Evolutionary conservation across 2,329 filamentous ascomycete species (phyloP).

Genomic region (Scolecobasidium constrictum): DNA sequence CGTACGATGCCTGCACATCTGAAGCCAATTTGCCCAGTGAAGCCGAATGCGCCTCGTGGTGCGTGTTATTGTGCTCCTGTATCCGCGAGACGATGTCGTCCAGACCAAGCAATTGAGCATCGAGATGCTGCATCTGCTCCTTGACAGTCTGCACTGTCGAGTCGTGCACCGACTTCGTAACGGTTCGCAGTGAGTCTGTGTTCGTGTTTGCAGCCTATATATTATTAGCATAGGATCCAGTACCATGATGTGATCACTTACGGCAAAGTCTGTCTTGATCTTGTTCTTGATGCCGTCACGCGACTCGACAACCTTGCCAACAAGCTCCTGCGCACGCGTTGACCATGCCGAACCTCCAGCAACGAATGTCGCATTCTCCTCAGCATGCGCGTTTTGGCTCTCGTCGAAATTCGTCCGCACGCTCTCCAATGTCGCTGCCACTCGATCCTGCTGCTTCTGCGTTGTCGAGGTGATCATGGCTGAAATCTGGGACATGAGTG

Average conservation of each 20-base stretch:
- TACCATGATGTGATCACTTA: constrained; percentile 31
- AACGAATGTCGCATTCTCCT: constrained; percentile 54
- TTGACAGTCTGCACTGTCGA: constrained; percentile 86
- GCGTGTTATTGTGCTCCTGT: constrained; percentile 65
- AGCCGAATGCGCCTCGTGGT: constrained; percentile 59
- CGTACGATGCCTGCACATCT: constrained; percentile 63
- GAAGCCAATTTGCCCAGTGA: constrained; percentile 55
- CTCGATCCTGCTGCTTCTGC: constrained; percentile 59
- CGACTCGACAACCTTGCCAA: constrained; percentile 61
- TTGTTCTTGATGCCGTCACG: constrained; percentile 69
- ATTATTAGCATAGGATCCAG: constrained; percentile 16
- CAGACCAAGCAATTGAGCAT: constrained; percentile 76
- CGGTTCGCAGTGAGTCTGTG: constrained; percentile 72
- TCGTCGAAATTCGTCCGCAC: constrained; percentile 55
- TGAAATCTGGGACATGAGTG: constrained; percentile 65
- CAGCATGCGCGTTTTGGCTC: constrained; percentile 54
- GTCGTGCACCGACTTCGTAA: constrained; percentile 77
- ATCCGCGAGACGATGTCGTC: constrained; percentile 85
- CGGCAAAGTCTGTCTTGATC: constrained; percentile 78
- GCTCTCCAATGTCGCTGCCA: constrained; percentile 50
- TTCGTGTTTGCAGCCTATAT: constrained; percentile 59
- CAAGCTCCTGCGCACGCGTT: constrained; percentile 53
- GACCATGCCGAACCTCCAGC: constrained; percentile 67
- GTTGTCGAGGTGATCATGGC: constrained; percentile 65
- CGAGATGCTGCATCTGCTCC: constrained; percentile 77